Conservation (phyloP, 1,284 basidiomycete species). For the Sporisorium sorghi region DNA sequence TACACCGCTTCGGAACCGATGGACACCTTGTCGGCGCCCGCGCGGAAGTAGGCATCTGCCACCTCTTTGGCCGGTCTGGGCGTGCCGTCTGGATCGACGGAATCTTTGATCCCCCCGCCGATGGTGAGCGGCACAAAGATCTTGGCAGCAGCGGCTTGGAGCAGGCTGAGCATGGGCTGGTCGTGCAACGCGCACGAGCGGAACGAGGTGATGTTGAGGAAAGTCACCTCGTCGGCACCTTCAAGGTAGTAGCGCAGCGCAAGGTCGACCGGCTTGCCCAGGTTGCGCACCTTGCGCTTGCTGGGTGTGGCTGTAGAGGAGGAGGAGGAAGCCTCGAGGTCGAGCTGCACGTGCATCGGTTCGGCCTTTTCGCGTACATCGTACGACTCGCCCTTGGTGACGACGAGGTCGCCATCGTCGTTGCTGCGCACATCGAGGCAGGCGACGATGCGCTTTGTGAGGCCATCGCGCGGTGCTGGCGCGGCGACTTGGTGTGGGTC, state of each 20-base stretch:
- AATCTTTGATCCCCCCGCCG: conserved; percentile 97
- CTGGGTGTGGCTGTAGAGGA: conserved; percentile 7
- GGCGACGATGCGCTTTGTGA: conserved; percentile 92
- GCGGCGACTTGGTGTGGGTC: conserved; percentile 49
- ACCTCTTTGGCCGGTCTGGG: conserved; percentile 87
- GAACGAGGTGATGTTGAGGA: conserved; percentile 99
- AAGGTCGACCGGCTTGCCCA: conserved; percentile 95
- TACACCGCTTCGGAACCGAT: conserved; percentile 95
- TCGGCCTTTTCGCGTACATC: conserved; percentile 83
- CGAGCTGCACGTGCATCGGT: conserved; percentile 7
- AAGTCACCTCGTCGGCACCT: conserved; percentile 95
- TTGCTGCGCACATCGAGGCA: conserved; percentile 98
- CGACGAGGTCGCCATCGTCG: conserved; percentile 95
- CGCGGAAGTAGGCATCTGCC: conserved; percentile 94
- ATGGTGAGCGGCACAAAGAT: conserved; percentile 99
- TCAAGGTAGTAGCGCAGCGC: conserved; percentile 86
- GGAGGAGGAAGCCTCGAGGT: conserved; percentile 4
- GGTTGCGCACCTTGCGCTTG: conserved; percentile 85
- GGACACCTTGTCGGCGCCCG: conserved; percentile 95
- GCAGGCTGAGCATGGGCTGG: conserved; percentile 97
- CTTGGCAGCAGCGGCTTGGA: conserved; percentile 86
- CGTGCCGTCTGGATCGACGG: conserved; percentile 93
- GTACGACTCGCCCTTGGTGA: conserved; percentile 99
- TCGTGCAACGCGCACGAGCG: conserved; percentile 92
- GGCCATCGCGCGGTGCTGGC: conserved; percentile 69